Conservation (phyloP, 2,329 filamentous ascomycete species). For the Thielaviopsis punctulata region DNA sequence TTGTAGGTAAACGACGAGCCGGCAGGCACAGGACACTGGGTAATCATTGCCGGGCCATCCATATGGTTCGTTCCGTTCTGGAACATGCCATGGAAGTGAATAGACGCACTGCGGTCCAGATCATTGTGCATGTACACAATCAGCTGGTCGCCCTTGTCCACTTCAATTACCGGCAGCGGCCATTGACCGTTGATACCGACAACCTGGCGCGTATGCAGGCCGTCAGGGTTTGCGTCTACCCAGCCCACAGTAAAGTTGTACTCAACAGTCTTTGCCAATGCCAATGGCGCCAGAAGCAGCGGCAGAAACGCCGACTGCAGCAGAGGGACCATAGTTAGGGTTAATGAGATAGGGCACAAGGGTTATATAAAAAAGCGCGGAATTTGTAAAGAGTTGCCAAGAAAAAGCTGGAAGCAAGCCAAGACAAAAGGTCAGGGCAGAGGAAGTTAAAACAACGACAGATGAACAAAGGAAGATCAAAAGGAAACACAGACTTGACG, state of each 20-base stretch:
- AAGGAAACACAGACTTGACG: neutral
- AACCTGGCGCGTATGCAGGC: conserved; percentile 33
- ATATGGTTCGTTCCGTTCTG: conserved; percentile 39
- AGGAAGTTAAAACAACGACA: conserved; percentile 2
- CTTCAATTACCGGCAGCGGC: conserved; percentile 43
- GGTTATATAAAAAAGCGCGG: neutral
- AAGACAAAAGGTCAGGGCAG: neutral
- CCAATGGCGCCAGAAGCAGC: conserved; percentile 15
- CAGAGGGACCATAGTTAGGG: conserved; percentile 4
- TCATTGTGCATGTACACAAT: conserved; percentile 31
- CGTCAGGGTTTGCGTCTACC: conserved; percentile 45
- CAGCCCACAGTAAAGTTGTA: conserved; percentile 45
- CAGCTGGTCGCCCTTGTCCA: conserved; percentile 34
- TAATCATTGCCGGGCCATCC: conserved; percentile 40
- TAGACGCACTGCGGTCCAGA: conserved; percentile 33
- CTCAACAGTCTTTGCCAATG: conserved; percentile 24
- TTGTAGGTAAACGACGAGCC: conserved; percentile 38
- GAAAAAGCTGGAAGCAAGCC: neutral
- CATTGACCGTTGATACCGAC: conserved; percentile 50
- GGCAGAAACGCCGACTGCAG: conserved; percentile 8
- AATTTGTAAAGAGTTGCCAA: conserved; percentile 3
- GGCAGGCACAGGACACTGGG: conserved; percentile 38
- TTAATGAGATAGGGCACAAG: neutral
- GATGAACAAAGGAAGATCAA: neutral
- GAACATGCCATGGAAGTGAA: conserved; percentile 46